phyloP scores from a whole-genome alignment of 768 basidiomycete species.

The Lentinus brumalis region DNA sequence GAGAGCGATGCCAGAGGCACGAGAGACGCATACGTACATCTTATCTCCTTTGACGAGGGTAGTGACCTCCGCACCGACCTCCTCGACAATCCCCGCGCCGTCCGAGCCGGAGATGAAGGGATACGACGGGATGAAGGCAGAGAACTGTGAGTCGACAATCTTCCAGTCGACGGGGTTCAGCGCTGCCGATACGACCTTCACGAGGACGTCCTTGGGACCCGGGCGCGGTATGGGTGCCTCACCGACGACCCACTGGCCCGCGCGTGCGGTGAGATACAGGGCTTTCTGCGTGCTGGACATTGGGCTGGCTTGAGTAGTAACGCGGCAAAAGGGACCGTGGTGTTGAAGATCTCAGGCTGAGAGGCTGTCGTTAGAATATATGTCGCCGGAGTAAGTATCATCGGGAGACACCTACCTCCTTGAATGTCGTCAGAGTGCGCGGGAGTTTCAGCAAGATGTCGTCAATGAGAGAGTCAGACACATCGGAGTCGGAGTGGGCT shows the following conservation, averaged over 20 bases:
- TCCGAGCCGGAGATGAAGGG: slow-evolving; percentile 42
- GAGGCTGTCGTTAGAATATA: too few relatives aligned
- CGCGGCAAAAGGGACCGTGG: too few relatives aligned
- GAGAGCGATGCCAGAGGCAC: not conserved
- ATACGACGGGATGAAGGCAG: slow-evolving; percentile 34
- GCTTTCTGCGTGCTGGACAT: slow-evolving; percentile 15
- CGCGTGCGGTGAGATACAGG: slow-evolving; percentile 9
- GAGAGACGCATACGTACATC: slow-evolving; percentile 28
- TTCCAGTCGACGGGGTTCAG: slow-evolving; percentile 40
- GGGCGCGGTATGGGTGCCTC: not conserved
- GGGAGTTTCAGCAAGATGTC: too few relatives aligned
- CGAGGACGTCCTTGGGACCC: slow-evolving; percentile 28
- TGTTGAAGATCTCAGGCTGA: too few relatives aligned
- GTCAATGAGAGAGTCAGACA: too few relatives aligned
- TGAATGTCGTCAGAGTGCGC: too few relatives aligned
- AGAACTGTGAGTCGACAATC: slow-evolving; percentile 27
- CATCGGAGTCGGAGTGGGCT: too few relatives aligned
- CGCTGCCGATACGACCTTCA: slow-evolving; percentile 31
- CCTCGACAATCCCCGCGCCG: slow-evolving; percentile 39
- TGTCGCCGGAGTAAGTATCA: too few relatives aligned
- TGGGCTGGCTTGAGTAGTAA: not conserved
- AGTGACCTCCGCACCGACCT: slow-evolving; percentile 40
- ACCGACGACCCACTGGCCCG: not conserved
- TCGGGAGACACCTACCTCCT: too few relatives aligned
- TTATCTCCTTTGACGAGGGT: slow-evolving; percentile 39